Evolutionary conservation across 169 alveolate genomes (phyloP), one percentile per base, ranked within the genome.

Genomic region (Neospora caninum): DNA sequence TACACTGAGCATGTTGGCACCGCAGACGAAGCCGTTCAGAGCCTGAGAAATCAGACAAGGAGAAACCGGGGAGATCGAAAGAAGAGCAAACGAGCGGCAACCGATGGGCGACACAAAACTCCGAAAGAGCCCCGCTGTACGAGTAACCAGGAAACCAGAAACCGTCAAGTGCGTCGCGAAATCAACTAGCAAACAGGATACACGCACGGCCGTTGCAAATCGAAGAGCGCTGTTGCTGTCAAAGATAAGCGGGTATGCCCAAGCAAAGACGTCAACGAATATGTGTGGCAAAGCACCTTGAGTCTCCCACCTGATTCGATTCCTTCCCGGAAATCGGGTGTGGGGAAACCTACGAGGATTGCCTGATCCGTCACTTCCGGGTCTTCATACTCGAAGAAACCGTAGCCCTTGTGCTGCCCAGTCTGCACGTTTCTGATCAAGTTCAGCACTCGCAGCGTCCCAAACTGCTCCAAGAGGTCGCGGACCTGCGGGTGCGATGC

Each of bases 301-400:
- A n/a, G n/a, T n/a, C n/a, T n/a, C n/a, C n/a, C n/a, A n/a, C n/a
- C n/a, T n/a, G n/a, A n/a, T n/a, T n/a, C n/a, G n/a, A n/a, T n/a
- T n/a, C n/a, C n/a, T n/a, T n/a, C n/a, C n/a, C n/a, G n/a, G n/a
- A n/a, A n/a, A n/a, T n/a, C n/a, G n/a, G n/a, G n/a, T 22, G 38
- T 7, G 29, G n/a, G 38, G 73, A 16, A 34, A 16, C 92, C 83
- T 80, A 97, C 98, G 69, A 95, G 95, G 54, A 97, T 97, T 43
- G 99, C 99, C 93, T 96, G 94, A 86, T 97, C 97, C 53, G 98
- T 96, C 43, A 97, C 96, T 36, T 96, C 96, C 54, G 97, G 94
- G 93, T 97, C 98, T 92, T 97, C 98, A 91, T 95, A 97, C 95
- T 97, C 98, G 67, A 97, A 97, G 88, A 97, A 97, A 25, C 98